Base-by-base conservation (phyloP, 129 eudicot species). In the Solidago caesia region DNA sequence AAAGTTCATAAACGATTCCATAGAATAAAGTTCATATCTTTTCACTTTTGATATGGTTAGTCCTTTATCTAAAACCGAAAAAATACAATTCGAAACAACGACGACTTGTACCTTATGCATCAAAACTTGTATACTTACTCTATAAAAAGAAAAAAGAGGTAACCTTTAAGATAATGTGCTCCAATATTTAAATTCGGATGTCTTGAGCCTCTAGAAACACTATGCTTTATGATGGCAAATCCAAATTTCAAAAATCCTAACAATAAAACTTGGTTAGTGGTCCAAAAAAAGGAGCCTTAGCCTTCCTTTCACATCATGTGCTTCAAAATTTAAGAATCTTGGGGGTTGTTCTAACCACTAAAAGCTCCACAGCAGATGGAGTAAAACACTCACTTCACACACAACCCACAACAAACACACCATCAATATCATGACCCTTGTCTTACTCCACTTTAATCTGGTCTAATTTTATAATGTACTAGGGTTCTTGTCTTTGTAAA, bases 261-360 rank as follows among this genome's bases (percentile, higher is more conserved):
- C 75, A 69, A 65, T 66, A 67, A 55, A 26, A 66, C 45, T 44
- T 79, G 70, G 46, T 44, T 44, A 47, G 16, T 57, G 83, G 74
- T 73, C 70, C 75, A 73, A 1, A 59, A 21, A 73, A 73, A 79
- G 63, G 44, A 57, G 72, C 55, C 44, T 75, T 46, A 44, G 52
- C 52, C 81, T 47, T 71, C 52, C 81, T 47, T 71, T 52, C 43
- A 55, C 77, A 53, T 79, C 78, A 72, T 72, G 82, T 79, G 82
- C 68, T 44, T 66, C 64, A 58, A 79, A 68, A 42, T 79, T 79
- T 79, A 73, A 73, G 68, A 79, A 79, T 79, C 74, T 66, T 79
- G 79, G 73, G 52, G 73, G 52, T 71, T 68, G 58, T 16, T 78
- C 70, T 71, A 70, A 78, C 82, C 76, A 62, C 71, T 77, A 41